Base-by-base conservation (phyloP, 257 asterid genomes). In the Verbascum thapsus region DNA sequence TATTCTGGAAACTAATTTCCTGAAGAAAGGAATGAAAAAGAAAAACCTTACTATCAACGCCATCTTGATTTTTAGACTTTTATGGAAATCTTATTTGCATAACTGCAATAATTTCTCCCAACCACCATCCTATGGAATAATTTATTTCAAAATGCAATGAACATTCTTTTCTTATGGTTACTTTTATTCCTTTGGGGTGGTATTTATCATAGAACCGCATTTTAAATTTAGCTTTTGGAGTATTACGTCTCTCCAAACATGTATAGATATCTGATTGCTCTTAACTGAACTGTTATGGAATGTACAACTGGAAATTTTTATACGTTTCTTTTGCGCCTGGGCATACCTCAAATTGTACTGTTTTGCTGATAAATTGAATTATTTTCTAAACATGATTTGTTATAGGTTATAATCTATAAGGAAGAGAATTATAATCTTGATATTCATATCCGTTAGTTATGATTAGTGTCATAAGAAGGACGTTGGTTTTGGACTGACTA, bases 381-480 rank as follows among this genome's bases (percentile, higher is more conserved):
- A 40, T 69, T 60, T 43, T 7, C n/a, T 15, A 35, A 32, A 23
- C 35, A 30, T 45, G 17, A 51, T 15, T 10, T 40, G 10, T 35
- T 20, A 49, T 38, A 47, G 43, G 41, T 40, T 18, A 51, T 63
- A 23, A 23, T 53, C 44, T 10, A 3, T 23, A 43, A 56, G 39
- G 56, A 71, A 34, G 43, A 63, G 16, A 30, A 56, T 17, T 56
- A 37, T 18, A 39, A 55, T 42, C 17, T 53, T 45, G 23, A 69
- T 10, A 41, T 6, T 39, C 57, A 18, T 34, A 43, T 44, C 35
- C 16, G 18, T n/a, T 20, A 44, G 7, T 56, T 2, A 18, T 17
- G 7, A 32, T 13, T 37, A 13, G 35, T 53, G 8, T 44, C n/a
- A 18, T 11, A 48, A 32, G 8, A 13, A 26, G 18, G 35, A 12